phyloP scores from a whole-genome alignment of 352 stramenopile species.

The Globisporangium carolinianum region DNA sequence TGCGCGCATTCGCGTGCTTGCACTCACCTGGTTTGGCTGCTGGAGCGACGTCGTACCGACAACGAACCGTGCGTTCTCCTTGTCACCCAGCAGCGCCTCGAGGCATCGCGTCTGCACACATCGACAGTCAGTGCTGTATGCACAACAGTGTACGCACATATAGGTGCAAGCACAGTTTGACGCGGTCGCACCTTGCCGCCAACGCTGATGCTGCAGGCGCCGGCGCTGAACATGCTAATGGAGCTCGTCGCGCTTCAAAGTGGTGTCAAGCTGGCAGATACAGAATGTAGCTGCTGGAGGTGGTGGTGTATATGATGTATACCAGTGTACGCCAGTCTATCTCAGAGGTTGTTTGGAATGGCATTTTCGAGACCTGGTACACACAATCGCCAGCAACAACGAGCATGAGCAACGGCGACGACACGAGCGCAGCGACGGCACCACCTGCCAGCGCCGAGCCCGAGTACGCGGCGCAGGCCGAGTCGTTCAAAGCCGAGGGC shows the following conservation, averaged over 20 bases:
- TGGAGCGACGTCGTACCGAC: constrained; percentile 58
- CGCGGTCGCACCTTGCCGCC: constrained; percentile 21
- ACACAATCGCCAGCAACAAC: neutral
- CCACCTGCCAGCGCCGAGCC: constrained; percentile 3
- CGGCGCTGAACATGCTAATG: constrained; percentile 20
- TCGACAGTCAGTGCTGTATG: neutral
- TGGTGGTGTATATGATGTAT: neutral
- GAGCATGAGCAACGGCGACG: constrained; percentile 7
- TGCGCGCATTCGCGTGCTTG: constrained; percentile 6
- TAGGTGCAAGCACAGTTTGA: too few relatives aligned
- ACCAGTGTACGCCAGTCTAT: neutral
- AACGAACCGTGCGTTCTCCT: constrained; percentile 56
- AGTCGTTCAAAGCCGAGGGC: constrained; percentile 80
- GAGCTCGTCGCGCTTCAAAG: constrained; percentile 6
- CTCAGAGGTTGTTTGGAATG: neutral
- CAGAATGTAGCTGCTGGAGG: too few relatives aligned
- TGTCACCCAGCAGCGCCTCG: constrained; percentile 59
- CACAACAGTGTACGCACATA: too few relatives aligned
- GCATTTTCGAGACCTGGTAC: neutral
- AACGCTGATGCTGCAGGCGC: constrained; percentile 35
- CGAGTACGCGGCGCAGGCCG: constrained; percentile 63
- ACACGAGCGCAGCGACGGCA: constrained; percentile 5
- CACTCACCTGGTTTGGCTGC: constrained; percentile 50
- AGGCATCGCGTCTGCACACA: constrained; percentile 46
- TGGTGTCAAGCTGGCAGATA: too few relatives aligned